Conservation (phyloP, 1,139 yeast genomes). For the Pichia sp. region DNA sequence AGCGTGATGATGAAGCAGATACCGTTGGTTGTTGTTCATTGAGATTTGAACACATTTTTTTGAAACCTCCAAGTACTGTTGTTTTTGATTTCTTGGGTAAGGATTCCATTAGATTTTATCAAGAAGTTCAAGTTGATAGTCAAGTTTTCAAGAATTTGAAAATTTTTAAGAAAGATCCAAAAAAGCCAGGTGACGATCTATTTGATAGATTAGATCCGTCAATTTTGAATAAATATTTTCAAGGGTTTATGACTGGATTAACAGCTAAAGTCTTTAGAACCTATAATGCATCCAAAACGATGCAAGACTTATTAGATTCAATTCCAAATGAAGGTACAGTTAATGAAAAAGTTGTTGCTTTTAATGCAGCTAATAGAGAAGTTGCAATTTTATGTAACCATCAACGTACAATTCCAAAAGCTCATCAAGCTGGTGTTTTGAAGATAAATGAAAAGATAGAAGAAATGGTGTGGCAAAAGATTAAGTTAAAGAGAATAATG, state of each 20-base stretch:
- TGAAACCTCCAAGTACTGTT: slow-evolving; percentile 80
- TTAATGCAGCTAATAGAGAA: slow-evolving; percentile 91
- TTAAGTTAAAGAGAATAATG: slow-evolving; percentile 66
- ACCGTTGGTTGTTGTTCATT: slow-evolving; percentile 97
- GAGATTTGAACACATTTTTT: slow-evolving; percentile 80
- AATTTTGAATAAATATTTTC: slow-evolving; percentile 77
- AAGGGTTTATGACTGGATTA: slow-evolving; percentile 84
- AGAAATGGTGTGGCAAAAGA: slow-evolving; percentile 81
- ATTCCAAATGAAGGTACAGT: slow-evolving; percentile 82
- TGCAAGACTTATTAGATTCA: slow-evolving; percentile 88
- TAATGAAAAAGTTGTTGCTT: slow-evolving; percentile 78
- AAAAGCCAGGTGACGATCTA: slow-evolving; percentile 84
- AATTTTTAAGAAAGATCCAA: slow-evolving; percentile 82
- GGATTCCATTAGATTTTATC: slow-evolving; percentile 87
- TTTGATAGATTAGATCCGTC: slow-evolving; percentile 88
- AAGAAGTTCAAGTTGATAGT: slow-evolving; percentile 83
- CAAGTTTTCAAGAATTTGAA: slow-evolving; percentile 86
- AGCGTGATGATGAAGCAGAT: slow-evolving; percentile 95
- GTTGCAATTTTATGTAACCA: slow-evolving; percentile 97
- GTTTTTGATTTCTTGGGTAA: slow-evolving; percentile 95
- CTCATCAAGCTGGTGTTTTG: slow-evolving; percentile 73
- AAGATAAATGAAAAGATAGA: slow-evolving; percentile 70
- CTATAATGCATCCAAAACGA: slow-evolving; percentile 90
- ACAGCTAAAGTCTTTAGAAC: slow-evolving; percentile 98
- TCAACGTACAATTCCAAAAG: slow-evolving; percentile 86